phyloP scores from a whole-genome alignment of 805 yeast species.

The Jamesozyma rosinii region DNA sequence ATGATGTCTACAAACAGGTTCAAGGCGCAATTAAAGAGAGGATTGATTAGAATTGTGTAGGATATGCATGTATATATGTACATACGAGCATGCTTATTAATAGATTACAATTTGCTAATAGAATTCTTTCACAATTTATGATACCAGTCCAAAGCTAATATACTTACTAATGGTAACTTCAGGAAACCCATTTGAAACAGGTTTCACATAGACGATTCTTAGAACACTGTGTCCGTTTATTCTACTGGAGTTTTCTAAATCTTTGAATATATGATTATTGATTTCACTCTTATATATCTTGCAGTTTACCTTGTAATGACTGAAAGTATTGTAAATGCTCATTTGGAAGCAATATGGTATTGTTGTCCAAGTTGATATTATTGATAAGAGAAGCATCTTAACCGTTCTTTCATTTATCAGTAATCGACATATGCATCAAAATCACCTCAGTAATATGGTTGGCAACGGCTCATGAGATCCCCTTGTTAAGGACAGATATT shows the following conservation, averaged over 20 bases:
- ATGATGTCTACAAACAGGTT: constrained; percentile 63
- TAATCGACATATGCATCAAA: too few relatives aligned
- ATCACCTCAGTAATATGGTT: too few relatives aligned
- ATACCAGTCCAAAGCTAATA: constrained; percentile 46
- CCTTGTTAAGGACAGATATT: too few relatives aligned
- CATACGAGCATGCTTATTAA: not conserved
- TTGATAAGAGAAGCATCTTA: too few relatives aligned
- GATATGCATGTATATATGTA: constrained; percentile 1
- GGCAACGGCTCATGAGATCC: too few relatives aligned
- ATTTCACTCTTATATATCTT: constrained; percentile 59
- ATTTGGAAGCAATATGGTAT: too few relatives aligned
- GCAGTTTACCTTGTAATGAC: too few relatives aligned
- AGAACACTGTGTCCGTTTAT: constrained; percentile 65
- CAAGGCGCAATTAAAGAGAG: constrained; percentile 50
- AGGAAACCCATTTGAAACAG: constrained; percentile 54
- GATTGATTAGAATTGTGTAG: constrained; percentile 1
- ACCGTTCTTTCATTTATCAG: too few relatives aligned
- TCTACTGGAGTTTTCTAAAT: constrained; percentile 46
- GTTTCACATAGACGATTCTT: constrained; percentile 56
- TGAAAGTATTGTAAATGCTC: too few relatives aligned
- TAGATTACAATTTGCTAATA: not conserved
- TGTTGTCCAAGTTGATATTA: too few relatives aligned
- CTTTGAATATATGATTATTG: constrained; percentile 51
- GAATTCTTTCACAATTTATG: constrained; percentile 10
- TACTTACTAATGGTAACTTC: constrained; percentile 55